Base-by-base conservation (phyloP, 2,329 filamentous ascomycete species). In the Albophoma yamanashiensis region DNA sequence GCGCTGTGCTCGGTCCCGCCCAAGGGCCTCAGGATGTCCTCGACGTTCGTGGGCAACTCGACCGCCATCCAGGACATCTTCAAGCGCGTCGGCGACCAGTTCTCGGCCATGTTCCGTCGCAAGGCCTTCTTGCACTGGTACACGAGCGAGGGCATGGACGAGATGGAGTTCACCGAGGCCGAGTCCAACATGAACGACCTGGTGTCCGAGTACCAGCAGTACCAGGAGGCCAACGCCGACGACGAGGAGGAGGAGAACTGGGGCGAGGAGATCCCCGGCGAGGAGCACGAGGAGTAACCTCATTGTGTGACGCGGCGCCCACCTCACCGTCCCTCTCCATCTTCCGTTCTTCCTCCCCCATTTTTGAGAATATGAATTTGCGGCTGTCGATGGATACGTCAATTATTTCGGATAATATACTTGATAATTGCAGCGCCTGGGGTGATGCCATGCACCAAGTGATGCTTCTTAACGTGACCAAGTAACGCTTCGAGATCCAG, bases 121-220 rank as follows among this genome's bases (percentile, higher is more conserved):
- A 99, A 97, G 90, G 94, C 94, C 88, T 99, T 99, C 91, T 91
- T 99, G 87, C 94, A 97, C 85, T 99, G 94, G 94, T 99, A 99
- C 83, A 99, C 94, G 87, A 92, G 92, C 75, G 94, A 99, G 86
- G 94, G 94, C 83, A 99, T 99, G 94, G 94, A 99, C 81, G 94
- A 99, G 89, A 97, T 99, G 94, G 94, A 99, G 84, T 99, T 99
- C 85, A 99, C 94, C 75, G 94, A 99, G 86, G 94, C 94, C 71
- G 94, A 99, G 88, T 96, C 91, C 81, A 99, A 99, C 86, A 97
- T 99, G 94, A 97, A 99, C 84, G 94, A 99, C 79, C 83, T 99
- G 75, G 93, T 99, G 72, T 96, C 92, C 64, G 94, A 99, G 80
- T 99, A 99, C 85, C 94, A 97, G 87, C 94, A 99, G 81, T 99